Conservation (phyloP, 2,329 filamentous ascomycete genomes). For the Penicillium sclerotigenum region DNA sequence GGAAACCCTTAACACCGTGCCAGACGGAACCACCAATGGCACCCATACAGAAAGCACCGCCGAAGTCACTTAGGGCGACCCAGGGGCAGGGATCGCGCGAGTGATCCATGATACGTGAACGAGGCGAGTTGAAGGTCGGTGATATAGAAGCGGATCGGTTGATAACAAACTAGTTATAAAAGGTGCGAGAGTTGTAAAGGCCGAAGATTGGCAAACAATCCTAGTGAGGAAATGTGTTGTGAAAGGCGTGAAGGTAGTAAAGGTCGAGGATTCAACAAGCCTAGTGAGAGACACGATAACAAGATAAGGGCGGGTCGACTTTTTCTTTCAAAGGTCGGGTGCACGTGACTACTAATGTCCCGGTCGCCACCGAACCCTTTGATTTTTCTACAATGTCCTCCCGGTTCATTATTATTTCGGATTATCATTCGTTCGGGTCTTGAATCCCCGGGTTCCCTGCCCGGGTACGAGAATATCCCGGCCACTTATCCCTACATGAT, state of each 20-base stretch:
- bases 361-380: background rate
- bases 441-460: background rate
- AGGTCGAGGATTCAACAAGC: background rate
- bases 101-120: slow-evolving; percentile 70
- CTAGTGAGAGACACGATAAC: background rate
- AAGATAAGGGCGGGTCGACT: background rate
- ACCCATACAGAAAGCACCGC: slow-evolving; percentile 94
- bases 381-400: background rate
- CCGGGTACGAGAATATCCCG: background rate
- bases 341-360: background rate
- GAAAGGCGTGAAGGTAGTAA: background rate
- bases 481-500: background rate
- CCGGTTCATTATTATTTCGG: background rate
- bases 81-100: slow-evolving; percentile 94
- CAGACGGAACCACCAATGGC: slow-evolving; percentile 81
- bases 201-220: background rate
- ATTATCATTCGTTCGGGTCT: background rate
- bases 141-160: background rate
- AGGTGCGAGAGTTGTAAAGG: background rate
- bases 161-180: background rate
- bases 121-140: too few relatives aligned
- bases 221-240: background rate
- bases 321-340: background rate
- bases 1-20: slow-evolving; percentile 95
- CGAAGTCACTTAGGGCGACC: slow-evolving; percentile 96